phyloP scores from a whole-genome alignment of 495 filamentous ascomycete species.

The Lichina pygmaea region DNA sequence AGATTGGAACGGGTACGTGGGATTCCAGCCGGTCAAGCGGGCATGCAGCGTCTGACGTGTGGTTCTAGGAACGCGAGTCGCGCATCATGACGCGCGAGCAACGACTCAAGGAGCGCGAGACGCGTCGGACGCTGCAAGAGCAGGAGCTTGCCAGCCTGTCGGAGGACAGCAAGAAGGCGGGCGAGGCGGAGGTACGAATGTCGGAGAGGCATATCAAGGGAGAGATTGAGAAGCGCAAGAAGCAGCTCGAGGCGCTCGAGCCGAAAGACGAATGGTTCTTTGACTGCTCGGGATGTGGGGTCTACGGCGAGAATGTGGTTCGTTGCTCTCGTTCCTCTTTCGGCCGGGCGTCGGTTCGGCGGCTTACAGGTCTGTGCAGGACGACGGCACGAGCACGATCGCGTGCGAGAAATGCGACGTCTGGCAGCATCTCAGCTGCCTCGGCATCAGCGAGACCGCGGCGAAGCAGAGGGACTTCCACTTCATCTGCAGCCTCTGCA shows the following conservation, averaged over 20 bases:
- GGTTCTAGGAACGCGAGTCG: slow-evolving; percentile 36
- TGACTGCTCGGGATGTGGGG: slow-evolving; percentile 68
- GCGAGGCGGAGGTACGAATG: slow-evolving; percentile 31
- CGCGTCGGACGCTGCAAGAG: slow-evolving; percentile 53
- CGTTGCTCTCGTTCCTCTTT: slow-evolving; percentile 4
- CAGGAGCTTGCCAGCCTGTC: slow-evolving; percentile 55
- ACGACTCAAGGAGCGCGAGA: slow-evolving; percentile 57
- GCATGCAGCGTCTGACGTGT: background rate
- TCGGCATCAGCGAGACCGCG: slow-evolving; percentile 46
- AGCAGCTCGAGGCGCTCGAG: slow-evolving; percentile 40
- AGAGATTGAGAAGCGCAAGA: slow-evolving; percentile 49
- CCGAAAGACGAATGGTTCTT: slow-evolving; percentile 82
- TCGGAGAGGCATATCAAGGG: slow-evolving; percentile 57
- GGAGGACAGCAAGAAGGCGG: slow-evolving; percentile 43
- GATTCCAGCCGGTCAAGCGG: background rate
- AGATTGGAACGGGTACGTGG: slow-evolving; percentile 26
- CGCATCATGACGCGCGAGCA: slow-evolving; percentile 68
- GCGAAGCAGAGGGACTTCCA: slow-evolving; percentile 72
- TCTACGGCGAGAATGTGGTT: slow-evolving; percentile 58
- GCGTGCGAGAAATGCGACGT: slow-evolving; percentile 88
- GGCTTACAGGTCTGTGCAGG: slow-evolving; percentile 16
- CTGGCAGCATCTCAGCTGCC: slow-evolving; percentile 87
- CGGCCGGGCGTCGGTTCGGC: background rate
- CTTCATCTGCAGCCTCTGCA: slow-evolving; percentile 63
- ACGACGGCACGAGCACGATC: slow-evolving; percentile 79